Base-by-base conservation (phyloP, 192 early-diverging fungal genomes). In the Backusella australiensis region DNA sequence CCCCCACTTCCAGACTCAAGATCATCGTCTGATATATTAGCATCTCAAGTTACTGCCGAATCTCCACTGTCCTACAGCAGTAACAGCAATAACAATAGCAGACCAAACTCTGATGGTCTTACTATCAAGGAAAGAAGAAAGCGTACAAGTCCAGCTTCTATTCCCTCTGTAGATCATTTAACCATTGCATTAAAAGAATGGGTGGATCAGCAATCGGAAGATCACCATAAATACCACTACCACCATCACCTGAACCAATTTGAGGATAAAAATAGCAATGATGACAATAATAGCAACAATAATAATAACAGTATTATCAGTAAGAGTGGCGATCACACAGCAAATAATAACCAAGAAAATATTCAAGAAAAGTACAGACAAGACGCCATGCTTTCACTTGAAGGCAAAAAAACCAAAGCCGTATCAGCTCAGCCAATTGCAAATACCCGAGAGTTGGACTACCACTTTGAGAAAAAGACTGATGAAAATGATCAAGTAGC, bases 341-440 rank as follows among this genome's bases (percentile, higher is more conserved):
- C 7, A 12, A 63, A 63, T 1, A 63, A 63, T n/a, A 63, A 3
- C 12, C 53, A 56, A 23, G 53, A 56, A 56, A 9, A 26, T 23
- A 56, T 42, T 19, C 65, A 66, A 34, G 59, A 75, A n/a, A 65
- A 66, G 5, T 66, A 38, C 23, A 39, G 74, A 68, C 74, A 75
- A 17, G 74, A 75, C 21, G 74, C 74, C 26, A 75, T 75, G 74
- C 32, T 75, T 23, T 34, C 65, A 9, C 29, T 75, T 1, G 74
- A 75, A 67, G 74, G 74, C 1, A 67, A 65, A 17, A 29, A 41
- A n/a, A 29, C 12, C n/a, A 38, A 23, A 42, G 56, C 17, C 1
- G 23, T 15, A 21, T 56, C 53, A 23, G 36, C 52, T 26, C 36
- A 63, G 11, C 56, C 53, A 3, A 65, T 63, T 65, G 72, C 59